Conservation (phyloP, 1,284 basidiomycete species). For the Neolentinus lepideus region DNA sequence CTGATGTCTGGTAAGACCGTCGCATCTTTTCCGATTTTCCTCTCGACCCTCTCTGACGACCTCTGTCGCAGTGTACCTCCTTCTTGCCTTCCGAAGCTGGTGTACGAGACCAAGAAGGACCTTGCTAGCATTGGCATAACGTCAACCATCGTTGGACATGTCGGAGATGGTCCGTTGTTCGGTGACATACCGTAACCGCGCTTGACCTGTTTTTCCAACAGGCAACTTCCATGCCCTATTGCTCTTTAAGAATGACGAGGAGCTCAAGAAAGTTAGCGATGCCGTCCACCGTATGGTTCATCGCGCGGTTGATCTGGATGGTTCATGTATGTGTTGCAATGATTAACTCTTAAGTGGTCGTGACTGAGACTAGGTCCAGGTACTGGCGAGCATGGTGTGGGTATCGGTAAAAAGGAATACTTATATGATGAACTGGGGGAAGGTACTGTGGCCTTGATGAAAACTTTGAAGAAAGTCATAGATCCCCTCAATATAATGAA, state of each 20-base stretch:
- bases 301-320: constrained; percentile 68
- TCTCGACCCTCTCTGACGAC: not conserved
- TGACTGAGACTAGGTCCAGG: constrained; percentile 26
- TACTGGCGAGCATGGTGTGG: constrained; percentile 86
- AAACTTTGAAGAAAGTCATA: constrained; percentile 68
- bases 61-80: constrained; percentile 59
- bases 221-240: constrained; percentile 54
- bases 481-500: constrained; percentile 80
- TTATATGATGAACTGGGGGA: constrained; percentile 73
- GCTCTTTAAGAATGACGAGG: constrained; percentile 57
- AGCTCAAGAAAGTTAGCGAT: constrained; percentile 41
- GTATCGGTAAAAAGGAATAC: constrained; percentile 76
- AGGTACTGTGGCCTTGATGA: constrained; percentile 83
- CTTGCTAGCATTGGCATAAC: constrained; percentile 52
- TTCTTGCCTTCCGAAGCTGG: constrained; percentile 68
- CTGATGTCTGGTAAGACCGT: constrained; percentile 73
- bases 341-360: not conserved
- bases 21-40: constrained; percentile 5
- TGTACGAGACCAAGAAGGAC: constrained; percentile 73
- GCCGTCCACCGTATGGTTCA: constrained; percentile 64
- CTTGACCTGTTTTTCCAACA: constrained; percentile 12
- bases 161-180: constrained; percentile 65
- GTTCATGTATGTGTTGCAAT: constrained; percentile 49
- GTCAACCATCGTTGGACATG: constrained; percentile 72
- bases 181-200: not conserved